A percentile compares a stretch with the other conserved stretches of the same genome.
Conservation (phyloP, 768 basidiomycete species). For the Boletus reticulatus region DNA sequence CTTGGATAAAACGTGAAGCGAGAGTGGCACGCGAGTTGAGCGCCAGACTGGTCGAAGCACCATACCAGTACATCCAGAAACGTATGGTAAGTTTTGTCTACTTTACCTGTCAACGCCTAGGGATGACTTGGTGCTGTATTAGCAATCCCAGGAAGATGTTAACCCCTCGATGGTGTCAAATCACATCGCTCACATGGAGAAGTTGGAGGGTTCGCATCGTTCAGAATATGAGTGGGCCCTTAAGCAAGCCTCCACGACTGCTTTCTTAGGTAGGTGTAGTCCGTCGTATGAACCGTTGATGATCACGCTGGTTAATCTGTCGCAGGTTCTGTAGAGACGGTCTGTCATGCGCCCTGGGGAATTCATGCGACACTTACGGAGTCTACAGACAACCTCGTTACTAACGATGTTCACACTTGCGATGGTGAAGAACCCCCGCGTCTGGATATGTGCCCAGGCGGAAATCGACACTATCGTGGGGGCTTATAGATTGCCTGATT, state of each 20-base stretch:
- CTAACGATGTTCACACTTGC: slow-evolving; percentile 9
- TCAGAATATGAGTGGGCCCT: slow-evolving; percentile 14
- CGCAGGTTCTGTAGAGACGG: slow-evolving; percentile 16
- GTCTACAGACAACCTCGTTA: background rate
- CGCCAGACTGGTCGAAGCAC: slow-evolving; percentile 9
- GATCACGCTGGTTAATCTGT: background rate
- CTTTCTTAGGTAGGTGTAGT: slow-evolving; percentile 12
- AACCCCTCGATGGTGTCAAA: background rate
- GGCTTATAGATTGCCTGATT: slow-evolving; percentile 5
- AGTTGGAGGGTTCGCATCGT: slow-evolving; percentile 1
- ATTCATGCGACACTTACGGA: background rate
- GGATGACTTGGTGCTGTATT: background rate
- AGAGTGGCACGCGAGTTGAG: slow-evolving; percentile 4
- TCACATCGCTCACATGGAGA: slow-evolving; percentile 9
- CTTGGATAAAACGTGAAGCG: slow-evolving; percentile 13
- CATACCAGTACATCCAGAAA: slow-evolving; percentile 12
- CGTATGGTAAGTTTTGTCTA: slow-evolving; percentile 2
- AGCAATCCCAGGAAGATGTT: slow-evolving; percentile 6
- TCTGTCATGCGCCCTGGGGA: background rate
- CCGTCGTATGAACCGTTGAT: background rate
- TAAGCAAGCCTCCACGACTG: slow-evolving; percentile 11
- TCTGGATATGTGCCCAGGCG: slow-evolving; percentile 8
- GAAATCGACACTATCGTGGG: slow-evolving; percentile 9
- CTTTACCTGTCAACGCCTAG: background rate
- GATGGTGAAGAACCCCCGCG: slow-evolving; percentile 10